These are phyloP conservation scores for Metschnikowia colocasiae DNA, from an alignment of 805 yeast genomes.

Conservation along the genomic window DNA sequence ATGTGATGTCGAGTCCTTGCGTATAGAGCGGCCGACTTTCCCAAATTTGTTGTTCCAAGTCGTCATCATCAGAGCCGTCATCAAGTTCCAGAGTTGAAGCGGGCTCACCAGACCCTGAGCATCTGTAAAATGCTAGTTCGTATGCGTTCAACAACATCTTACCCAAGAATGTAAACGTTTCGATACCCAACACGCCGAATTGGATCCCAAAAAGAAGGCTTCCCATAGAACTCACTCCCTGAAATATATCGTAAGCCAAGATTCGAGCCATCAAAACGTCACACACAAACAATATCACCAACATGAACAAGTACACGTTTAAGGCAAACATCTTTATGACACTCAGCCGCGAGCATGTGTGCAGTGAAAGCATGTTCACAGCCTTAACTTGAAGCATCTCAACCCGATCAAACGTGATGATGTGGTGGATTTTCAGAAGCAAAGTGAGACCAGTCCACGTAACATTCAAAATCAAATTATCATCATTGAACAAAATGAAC, in stretches of 20 bases:
- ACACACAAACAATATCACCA: constrained; percentile 40
- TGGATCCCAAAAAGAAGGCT: constrained; percentile 73
- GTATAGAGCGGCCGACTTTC: constrained; percentile 61
- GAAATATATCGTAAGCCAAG: constrained; percentile 55
- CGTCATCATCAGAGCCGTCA: constrained; percentile 25
- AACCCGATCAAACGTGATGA: constrained; percentile 59
- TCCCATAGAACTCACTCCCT: constrained; percentile 49
- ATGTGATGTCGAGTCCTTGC: constrained; percentile 52
- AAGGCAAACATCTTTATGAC: constrained; percentile 33
- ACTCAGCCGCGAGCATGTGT: constrained; percentile 11
- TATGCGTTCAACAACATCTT: constrained; percentile 50
- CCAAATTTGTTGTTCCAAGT: constrained; percentile 58
- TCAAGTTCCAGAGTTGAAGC: neutral
- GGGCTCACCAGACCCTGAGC: neutral
- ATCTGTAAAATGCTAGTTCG: constrained; percentile 50
- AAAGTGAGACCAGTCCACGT: constrained; percentile 31
- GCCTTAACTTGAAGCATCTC: constrained; percentile 35
- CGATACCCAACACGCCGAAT: constrained; percentile 60
- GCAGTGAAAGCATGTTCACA: constrained; percentile 23
- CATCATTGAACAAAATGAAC: constrained; percentile 61
- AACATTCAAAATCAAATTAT: constrained; percentile 52
- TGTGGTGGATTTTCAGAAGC: constrained; percentile 64
- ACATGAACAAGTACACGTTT: constrained; percentile 43
- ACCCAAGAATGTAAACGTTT: constrained; percentile 43
- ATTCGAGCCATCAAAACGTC: constrained; percentile 53